phyloP scores from a whole-genome alignment of 2,329 filamentous ascomycete genomes.

The Phyllosticta paracitricarpa region DNA sequence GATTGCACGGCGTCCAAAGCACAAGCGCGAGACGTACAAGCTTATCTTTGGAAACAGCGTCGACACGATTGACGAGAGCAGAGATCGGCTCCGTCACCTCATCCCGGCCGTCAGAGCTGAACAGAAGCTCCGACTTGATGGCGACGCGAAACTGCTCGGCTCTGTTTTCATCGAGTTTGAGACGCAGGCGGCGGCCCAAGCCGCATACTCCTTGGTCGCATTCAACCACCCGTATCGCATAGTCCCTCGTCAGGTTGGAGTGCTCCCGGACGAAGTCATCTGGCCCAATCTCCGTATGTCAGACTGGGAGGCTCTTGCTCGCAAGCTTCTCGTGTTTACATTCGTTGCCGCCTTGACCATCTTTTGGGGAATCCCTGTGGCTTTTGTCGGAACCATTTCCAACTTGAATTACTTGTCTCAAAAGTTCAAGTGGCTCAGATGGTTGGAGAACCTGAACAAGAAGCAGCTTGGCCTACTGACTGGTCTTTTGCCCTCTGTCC shows the following conservation, averaged over 20 bases:
- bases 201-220: conserved; percentile 69
- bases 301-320: conserved; percentile 20
- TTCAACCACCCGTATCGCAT: conserved; percentile 52
- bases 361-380: conserved; percentile 38
- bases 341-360: conserved; percentile 33
- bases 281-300: conserved; percentile 37
- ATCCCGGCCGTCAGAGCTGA: conserved; percentile 59
- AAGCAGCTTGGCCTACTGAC: conserved; percentile 36
- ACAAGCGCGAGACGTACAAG: conserved; percentile 23
- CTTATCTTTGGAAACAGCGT: conserved; percentile 34
- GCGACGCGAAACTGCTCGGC: conserved; percentile 56
- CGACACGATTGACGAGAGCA: conserved; percentile 78
- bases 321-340: conserved; percentile 25
- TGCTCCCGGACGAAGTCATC: conserved; percentile 36
- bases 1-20: conserved; percentile 31
- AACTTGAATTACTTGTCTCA: conserved; percentile 35
- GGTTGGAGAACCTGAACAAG: conserved; percentile 32
- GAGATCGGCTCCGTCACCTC: conserved; percentile 62
- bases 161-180: conserved; percentile 85
- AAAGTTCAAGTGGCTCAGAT: conserved; percentile 29
- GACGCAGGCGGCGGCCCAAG: conserved; percentile 71
- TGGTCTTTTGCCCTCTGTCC: conserved; percentile 33
- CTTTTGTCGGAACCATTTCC: conserved; percentile 34
- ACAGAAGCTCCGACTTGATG: conserved; percentile 57
- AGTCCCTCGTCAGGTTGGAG: conserved; percentile 30